These are phyloP conservation scores for Debaryomyces prosopidis DNA, from an alignment of 805 yeast genomes.

Conservation along the genomic window DNA sequence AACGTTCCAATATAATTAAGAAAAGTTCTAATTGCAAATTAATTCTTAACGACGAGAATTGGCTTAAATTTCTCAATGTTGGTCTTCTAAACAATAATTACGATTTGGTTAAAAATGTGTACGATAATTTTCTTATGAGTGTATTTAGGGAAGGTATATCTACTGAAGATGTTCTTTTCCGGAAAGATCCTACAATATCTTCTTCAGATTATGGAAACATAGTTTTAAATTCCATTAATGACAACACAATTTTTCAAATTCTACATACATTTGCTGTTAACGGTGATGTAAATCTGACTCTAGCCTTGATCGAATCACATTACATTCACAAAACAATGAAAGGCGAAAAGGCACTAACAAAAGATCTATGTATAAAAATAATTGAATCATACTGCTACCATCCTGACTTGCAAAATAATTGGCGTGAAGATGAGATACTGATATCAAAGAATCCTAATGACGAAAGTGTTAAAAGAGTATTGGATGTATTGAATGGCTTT, in stretches of 20 bases:
- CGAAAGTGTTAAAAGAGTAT: conserved; percentile 24
- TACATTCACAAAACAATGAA: conserved; percentile 29
- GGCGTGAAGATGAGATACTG: conserved; percentile 7
- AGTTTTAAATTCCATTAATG: conserved; percentile 20
- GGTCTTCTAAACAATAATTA: conserved; percentile 28
- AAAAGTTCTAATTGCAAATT: background rate
- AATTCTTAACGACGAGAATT: conserved; percentile 11
- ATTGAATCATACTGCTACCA: conserved; percentile 37
- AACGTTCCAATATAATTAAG: background rate
- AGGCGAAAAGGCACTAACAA: conserved; percentile 35
- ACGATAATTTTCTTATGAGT: conserved; percentile 30
- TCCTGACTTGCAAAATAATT: conserved; percentile 5
- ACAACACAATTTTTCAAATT: conserved; percentile 22
- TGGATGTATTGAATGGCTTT: conserved; percentile 34
- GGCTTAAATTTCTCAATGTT: conserved; percentile 23
- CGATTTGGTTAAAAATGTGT: conserved; percentile 25
- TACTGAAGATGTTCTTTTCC: conserved; percentile 23
- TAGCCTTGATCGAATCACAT: conserved; percentile 36
- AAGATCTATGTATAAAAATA: conserved; percentile 31
- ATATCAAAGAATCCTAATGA: conserved; percentile 16
- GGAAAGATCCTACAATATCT: conserved; percentile 5
- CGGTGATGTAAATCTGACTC: conserved; percentile 39
- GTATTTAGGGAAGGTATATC: conserved; percentile 20
- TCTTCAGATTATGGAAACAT: background rate
- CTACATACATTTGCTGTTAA: conserved; percentile 30